Evolutionary conservation across 2,329 filamentous ascomycete genomes (phyloP).

Genomic region (Bipolaris zeicola): DNA sequence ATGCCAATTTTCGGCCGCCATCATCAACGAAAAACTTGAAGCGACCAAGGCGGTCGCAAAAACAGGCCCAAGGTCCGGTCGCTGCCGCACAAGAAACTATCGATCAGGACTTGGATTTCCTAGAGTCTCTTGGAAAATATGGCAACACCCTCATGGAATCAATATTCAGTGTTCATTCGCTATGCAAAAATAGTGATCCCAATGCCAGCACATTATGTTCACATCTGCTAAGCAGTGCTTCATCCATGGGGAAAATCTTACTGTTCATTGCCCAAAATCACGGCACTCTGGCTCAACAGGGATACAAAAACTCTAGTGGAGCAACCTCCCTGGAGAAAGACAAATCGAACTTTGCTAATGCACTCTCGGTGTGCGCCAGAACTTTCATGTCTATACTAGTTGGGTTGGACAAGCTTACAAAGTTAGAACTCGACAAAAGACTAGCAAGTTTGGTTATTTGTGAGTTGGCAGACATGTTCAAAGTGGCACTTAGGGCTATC

Average conservation of each 20-base stretch:
- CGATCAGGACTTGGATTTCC: constrained; percentile 33
- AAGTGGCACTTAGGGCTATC: constrained; percentile 40
- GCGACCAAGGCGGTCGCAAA: constrained; percentile 19
- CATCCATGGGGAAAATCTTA: constrained; percentile 34
- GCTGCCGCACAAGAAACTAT: constrained; percentile 28
- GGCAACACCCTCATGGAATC: constrained; percentile 28
- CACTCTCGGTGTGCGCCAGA: constrained; percentile 37
- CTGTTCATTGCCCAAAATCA: constrained; percentile 26
- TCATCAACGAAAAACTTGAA: constrained; percentile 20
- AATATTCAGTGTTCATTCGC: constrained; percentile 37
- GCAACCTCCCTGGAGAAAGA: constrained; percentile 29
- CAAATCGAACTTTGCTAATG: constrained; percentile 32
- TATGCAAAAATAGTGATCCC: constrained; percentile 26
- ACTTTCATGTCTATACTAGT: constrained; percentile 42
- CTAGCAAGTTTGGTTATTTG: constrained; percentile 35
- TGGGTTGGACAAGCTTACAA: constrained; percentile 32
- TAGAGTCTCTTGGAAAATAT: constrained; percentile 30
- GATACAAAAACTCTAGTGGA: constrained; percentile 1
- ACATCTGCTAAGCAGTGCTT: constrained; percentile 30
- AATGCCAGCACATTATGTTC: constrained; percentile 31
- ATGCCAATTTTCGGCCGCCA: neutral
- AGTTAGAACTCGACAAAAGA: constrained; percentile 16
- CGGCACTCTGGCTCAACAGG: constrained; percentile 24
- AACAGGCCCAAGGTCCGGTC: constrained; percentile 13
- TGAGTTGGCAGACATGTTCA: constrained; percentile 48